Evolutionary conservation across 805 yeast genomes (phyloP).

Genomic region (Limtongia smithiae): DNA sequence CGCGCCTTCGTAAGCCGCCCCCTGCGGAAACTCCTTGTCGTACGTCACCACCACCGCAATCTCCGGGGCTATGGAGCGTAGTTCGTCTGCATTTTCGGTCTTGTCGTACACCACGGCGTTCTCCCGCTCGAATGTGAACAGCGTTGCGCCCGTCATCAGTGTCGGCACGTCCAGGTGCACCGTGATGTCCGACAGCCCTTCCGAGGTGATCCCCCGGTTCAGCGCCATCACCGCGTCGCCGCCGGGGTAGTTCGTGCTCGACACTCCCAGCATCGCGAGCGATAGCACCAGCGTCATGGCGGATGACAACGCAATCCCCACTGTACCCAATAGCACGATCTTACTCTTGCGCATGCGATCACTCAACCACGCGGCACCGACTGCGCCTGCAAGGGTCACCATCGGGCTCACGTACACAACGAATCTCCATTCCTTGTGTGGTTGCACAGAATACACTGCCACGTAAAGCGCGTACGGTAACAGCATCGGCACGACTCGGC

Average conservation of each 20-base stretch:
- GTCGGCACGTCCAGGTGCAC: constrained; percentile 77
- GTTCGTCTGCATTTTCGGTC: constrained; percentile 51
- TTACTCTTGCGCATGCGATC: constrained; percentile 18
- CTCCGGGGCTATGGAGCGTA: constrained; percentile 45
- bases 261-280: constrained; percentile 51
- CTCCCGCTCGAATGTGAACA: constrained; percentile 57
- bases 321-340: constrained; percentile 35
- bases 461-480: constrained; percentile 55
- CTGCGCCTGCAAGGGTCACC: constrained; percentile 59
- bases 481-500: constrained; percentile 37
- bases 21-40: constrained; percentile 16
- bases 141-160: constrained; percentile 83
- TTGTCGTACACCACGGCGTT: constrained; percentile 59
- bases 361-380: constrained; percentile 44
- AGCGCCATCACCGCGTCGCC: constrained; percentile 64
- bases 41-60: constrained; percentile 54
- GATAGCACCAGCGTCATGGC: constrained; percentile 32
- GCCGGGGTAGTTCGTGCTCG: constrained; percentile 84
- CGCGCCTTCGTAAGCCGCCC: not conserved
- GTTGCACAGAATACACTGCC: constrained; percentile 67
- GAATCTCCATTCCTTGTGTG: constrained; percentile 95
- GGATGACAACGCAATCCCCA: constrained; percentile 37
- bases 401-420: constrained; percentile 72
- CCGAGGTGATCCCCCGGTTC: constrained; percentile 42
- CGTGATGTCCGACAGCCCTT: constrained; percentile 32